Percentiles rank a stretch among this genome's conserved stretches.
phyloP scores from a whole-genome alignment of 306 rosid genomes.

The Inga laurina region DNA sequence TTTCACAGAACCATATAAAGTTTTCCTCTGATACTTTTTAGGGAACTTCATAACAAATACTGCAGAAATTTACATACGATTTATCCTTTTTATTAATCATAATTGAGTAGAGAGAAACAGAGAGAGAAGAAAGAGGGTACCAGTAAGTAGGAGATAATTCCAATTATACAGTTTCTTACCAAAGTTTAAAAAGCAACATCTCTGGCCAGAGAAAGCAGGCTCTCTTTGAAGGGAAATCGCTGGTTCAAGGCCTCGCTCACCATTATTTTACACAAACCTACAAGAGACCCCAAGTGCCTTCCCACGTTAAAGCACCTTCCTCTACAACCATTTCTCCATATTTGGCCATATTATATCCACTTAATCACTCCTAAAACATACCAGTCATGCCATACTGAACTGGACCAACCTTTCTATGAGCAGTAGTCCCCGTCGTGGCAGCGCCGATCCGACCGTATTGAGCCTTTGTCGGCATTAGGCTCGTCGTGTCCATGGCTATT shows the following conservation, averaged over 20 bases:
- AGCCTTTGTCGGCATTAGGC: slow-evolving; percentile 66
- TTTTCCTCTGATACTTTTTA: neutral
- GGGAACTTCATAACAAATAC: neutral
- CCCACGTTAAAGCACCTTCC: slow-evolving; percentile 21
- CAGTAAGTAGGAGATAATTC: slow-evolving; percentile 21
- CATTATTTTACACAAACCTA: slow-evolving; percentile 38
- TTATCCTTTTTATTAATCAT: neutral
- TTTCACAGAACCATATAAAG: neutral
- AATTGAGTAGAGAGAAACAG: neutral
- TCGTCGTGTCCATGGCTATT: slow-evolving; percentile 62
- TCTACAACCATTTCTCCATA: slow-evolving; percentile 25
- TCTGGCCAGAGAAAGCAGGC: slow-evolving; percentile 32
- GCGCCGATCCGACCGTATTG: slow-evolving; percentile 58
- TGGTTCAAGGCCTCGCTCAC: slow-evolving; percentile 25
- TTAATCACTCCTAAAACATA: slow-evolving; percentile 52
- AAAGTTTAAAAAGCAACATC: slow-evolving; percentile 12
- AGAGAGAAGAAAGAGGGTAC: neutral
- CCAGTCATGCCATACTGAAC: slow-evolving; percentile 80
- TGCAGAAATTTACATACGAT: neutral
- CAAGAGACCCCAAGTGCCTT: slow-evolving; percentile 12
- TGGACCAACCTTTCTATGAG: slow-evolving; percentile 69
- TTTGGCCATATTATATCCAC: slow-evolving; percentile 6
- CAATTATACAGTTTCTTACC: slow-evolving; percentile 31
- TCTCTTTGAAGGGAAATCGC: slow-evolving; percentile 35
- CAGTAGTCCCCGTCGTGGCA: slow-evolving; percentile 55